phyloP scores from a whole-genome alignment of 495 filamentous ascomycete genomes.

The Tuber microsphaerosporum region DNA sequence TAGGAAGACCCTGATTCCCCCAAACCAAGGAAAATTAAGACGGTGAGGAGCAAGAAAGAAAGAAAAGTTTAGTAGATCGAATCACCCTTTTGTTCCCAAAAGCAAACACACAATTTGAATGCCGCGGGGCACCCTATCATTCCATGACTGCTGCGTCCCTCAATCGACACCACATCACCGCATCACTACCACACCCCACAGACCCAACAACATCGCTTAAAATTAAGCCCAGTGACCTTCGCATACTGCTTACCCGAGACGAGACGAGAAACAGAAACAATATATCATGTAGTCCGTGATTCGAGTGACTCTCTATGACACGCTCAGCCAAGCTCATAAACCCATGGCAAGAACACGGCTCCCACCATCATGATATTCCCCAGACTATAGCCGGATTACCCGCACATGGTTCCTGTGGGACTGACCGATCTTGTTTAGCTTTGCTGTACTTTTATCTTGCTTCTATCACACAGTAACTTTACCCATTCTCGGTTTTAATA shows the following conservation, averaged over 20 bases:
- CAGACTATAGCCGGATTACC: background rate
- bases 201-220: background rate
- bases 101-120: background rate
- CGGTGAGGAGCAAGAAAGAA: background rate
- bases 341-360: background rate
- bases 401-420: background rate
- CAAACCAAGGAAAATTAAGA: background rate
- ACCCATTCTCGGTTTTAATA: background rate
- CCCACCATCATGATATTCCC: background rate
- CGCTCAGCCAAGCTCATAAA: background rate
- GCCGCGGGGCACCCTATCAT: background rate
- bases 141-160: background rate
- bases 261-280: background rate
- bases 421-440: too few species aligned
- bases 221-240: background rate
- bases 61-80: background rate
- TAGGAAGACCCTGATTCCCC: background rate
- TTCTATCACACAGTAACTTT: too few species aligned
- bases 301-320: background rate
- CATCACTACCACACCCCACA: background rate
- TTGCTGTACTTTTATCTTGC: background rate
- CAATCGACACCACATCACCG: background rate
- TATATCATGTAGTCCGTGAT: background rate
- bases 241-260: background rate
- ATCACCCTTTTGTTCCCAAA: background rate